Percentiles rank a stretch among this genome's conserved stretches.
These are phyloP conservation scores for Globisporangium nagaii DNA, from an alignment of 352 stramenopile genomes.

Conservation along the genomic window DNA sequence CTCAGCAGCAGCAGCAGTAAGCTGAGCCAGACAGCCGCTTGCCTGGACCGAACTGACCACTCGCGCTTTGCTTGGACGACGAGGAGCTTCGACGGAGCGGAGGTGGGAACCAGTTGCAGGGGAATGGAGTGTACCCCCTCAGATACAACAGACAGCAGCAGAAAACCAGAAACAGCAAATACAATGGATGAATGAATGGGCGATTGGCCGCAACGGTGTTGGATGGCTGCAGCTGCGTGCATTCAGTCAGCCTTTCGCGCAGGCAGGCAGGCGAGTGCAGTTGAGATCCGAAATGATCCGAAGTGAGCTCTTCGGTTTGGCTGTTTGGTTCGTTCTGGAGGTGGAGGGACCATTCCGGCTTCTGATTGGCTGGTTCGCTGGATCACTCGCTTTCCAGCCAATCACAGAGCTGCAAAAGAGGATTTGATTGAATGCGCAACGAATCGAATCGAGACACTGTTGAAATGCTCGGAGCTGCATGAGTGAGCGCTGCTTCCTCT, in stretches of 20 bases:
- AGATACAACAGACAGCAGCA: not conserved
- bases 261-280: not conserved
- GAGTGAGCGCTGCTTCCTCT: not conserved
- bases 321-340: not conserved
- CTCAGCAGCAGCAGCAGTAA: conserved; percentile 21
- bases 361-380: too few species aligned
- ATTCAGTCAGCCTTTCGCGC: too few species aligned
- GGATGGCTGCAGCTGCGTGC: not conserved
- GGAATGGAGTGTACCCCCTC: not conserved
- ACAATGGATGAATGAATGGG: conserved; percentile 3
- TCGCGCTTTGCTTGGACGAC: not conserved
- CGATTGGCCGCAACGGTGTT: conserved; percentile 2
- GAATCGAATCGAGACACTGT: not conserved
- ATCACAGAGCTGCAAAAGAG: too few species aligned
- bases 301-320: conserved; percentile 1
- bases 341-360: not conserved
- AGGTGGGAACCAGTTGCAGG: not conserved
- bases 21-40: not conserved
- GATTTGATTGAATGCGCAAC: not conserved
- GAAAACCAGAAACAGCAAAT: not conserved
- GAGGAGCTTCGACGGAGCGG: not conserved
- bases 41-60: not conserved
- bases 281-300: not conserved
- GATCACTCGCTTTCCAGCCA: too few species aligned
- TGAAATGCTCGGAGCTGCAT: too few species aligned